Evolutionary conservation across 495 filamentous ascomycete genomes (phyloP).

Genomic region (Podospora pseudocomata): DNA sequence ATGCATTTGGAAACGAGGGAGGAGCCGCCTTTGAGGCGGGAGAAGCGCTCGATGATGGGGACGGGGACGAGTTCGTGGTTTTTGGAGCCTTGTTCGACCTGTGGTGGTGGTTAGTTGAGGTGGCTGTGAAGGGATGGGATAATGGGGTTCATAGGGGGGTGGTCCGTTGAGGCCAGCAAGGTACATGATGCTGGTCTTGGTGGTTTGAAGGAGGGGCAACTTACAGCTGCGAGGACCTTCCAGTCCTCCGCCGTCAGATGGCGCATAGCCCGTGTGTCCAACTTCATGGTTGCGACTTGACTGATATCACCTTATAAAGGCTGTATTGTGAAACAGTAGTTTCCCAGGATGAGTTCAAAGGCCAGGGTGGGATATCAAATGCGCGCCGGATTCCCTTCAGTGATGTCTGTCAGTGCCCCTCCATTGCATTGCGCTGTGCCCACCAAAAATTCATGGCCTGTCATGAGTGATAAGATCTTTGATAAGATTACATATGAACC

Average conservation of each 20-base stretch:
- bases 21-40: slow-evolving; percentile 74
- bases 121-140: slow-evolving; percentile 30
- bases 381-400: slow-evolving; percentile 23
- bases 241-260: slow-evolving; percentile 92
- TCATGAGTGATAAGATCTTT: slow-evolving; percentile 18
- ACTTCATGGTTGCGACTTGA: slow-evolving; percentile 63
- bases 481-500: slow-evolving; percentile 4
- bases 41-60: slow-evolving; percentile 76
- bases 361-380: background rate
- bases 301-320: background rate
- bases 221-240: slow-evolving; percentile 86
- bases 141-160: slow-evolving; percentile 8
- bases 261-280: slow-evolving; percentile 86
- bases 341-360: background rate
- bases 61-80: slow-evolving; percentile 98
- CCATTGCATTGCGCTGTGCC: slow-evolving; percentile 7
- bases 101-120: slow-evolving; percentile 9
- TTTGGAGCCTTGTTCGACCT: slow-evolving; percentile 90
- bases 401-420: slow-evolving; percentile 19
- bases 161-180: slow-evolving; percentile 12
- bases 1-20: slow-evolving; percentile 80
- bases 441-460: slow-evolving; percentile 25
- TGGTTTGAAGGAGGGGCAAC: slow-evolving; percentile 30
- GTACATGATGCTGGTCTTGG: slow-evolving; percentile 15
- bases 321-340: background rate